Base-by-base conservation (phyloP, 2,329 filamentous ascomycete species). In the Hymenoscyphus albidus region DNA sequence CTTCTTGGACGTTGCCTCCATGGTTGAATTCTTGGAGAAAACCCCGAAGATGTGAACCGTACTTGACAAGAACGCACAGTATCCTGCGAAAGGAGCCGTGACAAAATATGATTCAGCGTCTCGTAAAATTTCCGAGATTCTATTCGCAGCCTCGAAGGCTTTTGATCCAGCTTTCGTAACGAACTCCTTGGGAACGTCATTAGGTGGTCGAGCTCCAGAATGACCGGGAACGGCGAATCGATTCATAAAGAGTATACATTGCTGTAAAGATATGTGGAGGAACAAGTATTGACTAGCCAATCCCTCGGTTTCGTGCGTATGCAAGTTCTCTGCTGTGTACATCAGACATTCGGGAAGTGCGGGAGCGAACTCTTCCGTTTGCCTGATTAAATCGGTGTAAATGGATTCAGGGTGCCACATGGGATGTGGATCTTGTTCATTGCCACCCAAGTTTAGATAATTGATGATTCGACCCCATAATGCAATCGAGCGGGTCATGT, bases 31-130 rank as follows among this genome's bases (percentile, higher is more conserved):
- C 67, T 92, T 91, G 3, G 92, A 95, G 74, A 97, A 96, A 3
- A 96, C 92, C 5, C 92, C 92, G 71, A 93, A 90, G 27, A 98
- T 91, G 73, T 98, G 95, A n/a, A 97, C 91, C 0, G 92, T 96
- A 61, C 92, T 95, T 1, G 94, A 93, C 27, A 93, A 87, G 75
- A 97, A 98, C 1, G 94, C 93, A 71, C 92, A 96, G 76, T 98
- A 99, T 1, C 95, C 94, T 1, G 93, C 91, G 76, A 98, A 98
- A 0, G 95, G 95, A 0, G 93, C 94, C 0, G 93, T 89, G 7
- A 98, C 85, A 65, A 90, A 87, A 74, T 94, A 88, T 13, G 90
- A 85, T 72, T 93, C 89, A 2, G 90, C 87, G 69, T 96, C 92
- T 69, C 89, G 88, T 59, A 98, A 85, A 57, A 98, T 80, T 38